Evolutionary conservation across 495 filamentous ascomycete species (phyloP).

Genomic region (Xylaria flabelliformis): DNA sequence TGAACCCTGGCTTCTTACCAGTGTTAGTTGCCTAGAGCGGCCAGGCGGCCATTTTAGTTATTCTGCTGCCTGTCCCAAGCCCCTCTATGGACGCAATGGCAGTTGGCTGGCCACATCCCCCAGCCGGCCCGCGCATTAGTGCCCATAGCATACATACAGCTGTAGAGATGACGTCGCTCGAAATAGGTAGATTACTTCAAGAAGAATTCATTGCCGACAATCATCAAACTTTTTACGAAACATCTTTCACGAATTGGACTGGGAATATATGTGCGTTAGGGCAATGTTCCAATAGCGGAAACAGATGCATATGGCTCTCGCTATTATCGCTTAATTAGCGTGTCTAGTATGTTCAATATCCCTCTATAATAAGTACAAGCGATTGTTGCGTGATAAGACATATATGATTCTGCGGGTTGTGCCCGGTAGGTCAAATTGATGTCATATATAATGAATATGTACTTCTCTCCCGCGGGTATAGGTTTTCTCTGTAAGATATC

Average conservation of each 20-base stretch:
- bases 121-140: background rate
- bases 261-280: too few species aligned
- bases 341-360: slow-evolving; percentile 20
- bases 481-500: slow-evolving; percentile 5
- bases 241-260: background rate
- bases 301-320: background rate
- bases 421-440: slow-evolving; percentile 31
- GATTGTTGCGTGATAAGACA: slow-evolving; percentile 7
- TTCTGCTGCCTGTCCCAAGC: slow-evolving; percentile 37
- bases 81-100: background rate
- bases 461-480: slow-evolving; percentile 26
- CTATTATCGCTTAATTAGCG: slow-evolving; percentile 23
- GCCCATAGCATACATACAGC: background rate
- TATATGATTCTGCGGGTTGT: slow-evolving; percentile 11
- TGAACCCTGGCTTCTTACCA: background rate
- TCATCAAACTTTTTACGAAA: background rate
- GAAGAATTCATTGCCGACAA: background rate
- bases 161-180: background rate
- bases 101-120: background rate
- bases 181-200: background rate
- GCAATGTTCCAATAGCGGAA: background rate
- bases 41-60: slow-evolving; percentile 30
- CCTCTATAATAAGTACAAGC: slow-evolving; percentile 5
- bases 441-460: slow-evolving; percentile 29
- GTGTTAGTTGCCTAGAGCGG: slow-evolving; percentile 20